phyloP scores from a whole-genome alignment of 192 early-diverging fungal genomes.

The Allomyces arbusculus region DNA sequence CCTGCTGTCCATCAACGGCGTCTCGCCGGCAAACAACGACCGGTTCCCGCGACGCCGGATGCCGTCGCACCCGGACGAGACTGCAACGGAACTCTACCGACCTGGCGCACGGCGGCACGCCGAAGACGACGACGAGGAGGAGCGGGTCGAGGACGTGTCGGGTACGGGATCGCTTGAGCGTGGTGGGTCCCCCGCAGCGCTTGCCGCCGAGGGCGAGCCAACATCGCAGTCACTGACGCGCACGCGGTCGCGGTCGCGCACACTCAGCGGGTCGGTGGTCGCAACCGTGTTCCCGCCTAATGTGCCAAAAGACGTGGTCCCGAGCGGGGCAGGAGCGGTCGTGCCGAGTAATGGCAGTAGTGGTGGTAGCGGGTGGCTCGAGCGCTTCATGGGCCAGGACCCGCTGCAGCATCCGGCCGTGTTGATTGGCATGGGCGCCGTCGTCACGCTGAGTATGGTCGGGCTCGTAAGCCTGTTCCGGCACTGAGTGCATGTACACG shows the following conservation, averaged over 20 bases:
- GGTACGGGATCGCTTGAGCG: neutral
- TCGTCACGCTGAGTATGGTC: neutral
- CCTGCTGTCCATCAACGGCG: constrained; percentile 35
- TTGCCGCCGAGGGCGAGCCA: neutral
- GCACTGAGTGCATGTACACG: neutral
- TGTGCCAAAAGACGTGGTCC: no score
- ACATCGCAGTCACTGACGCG: neutral
- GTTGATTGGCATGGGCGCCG: neutral
- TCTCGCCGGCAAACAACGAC: neutral
- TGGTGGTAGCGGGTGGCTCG: neutral
- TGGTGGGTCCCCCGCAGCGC: neutral
- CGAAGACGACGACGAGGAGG: no score
- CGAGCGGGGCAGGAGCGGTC: neutral
- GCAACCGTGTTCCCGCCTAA: no score
- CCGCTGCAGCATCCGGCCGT: neutral
- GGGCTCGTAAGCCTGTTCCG: neutral
- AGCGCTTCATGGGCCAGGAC: neutral
- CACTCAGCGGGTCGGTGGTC: no score
- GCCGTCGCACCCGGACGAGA: neutral
- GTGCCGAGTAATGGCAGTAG: neutral
- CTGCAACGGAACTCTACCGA: neutral
- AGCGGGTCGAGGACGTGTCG: no score
- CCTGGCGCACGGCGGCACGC: no score
- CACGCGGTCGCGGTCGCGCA: no score
- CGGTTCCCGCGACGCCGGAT: neutral